A percentile compares a stretch with the other conserved stretches of the same genome.
These are phyloP conservation scores for Atkinsonella texensis DNA, from an alignment of 2,329 filamentous ascomycete species.

Conservation along the genomic window DNA sequence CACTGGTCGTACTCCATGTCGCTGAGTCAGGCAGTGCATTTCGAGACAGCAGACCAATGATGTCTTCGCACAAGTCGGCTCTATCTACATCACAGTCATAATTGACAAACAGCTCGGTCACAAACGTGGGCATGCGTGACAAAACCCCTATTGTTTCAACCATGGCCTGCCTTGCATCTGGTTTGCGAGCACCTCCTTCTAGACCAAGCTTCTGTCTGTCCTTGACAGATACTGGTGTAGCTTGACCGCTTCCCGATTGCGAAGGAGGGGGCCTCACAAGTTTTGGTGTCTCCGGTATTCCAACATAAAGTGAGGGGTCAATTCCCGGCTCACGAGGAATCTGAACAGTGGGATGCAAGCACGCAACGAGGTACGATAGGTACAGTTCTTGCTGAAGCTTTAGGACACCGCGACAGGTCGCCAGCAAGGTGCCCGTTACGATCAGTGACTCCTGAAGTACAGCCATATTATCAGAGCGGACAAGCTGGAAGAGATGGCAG, in stretches of 20 bases:
- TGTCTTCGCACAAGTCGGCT: constrained; percentile 85
- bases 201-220: constrained; percentile 87
- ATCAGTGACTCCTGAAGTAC: constrained; percentile 87
- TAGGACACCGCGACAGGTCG: constrained; percentile 79
- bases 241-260: constrained; percentile 64
- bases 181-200: constrained; percentile 83
- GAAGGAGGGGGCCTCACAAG: constrained; percentile 67
- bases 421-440: constrained; percentile 80
- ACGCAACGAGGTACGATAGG: constrained; percentile 85
- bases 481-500: constrained; percentile 88
- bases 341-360: constrained; percentile 84
- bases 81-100: constrained; percentile 94
- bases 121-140: constrained; percentile 84
- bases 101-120: constrained; percentile 93
- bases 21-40: constrained; percentile 96
- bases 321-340: constrained; percentile 87
- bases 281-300: constrained; percentile 84
- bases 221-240: constrained; percentile 82
- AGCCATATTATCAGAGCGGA: constrained; percentile 90
- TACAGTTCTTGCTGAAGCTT: constrained; percentile 97
- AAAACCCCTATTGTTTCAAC: constrained; percentile 90
- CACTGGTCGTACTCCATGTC: constrained; percentile 97
- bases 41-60: constrained; percentile 81
- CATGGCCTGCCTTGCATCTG: constrained; percentile 95
- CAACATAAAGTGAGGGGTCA: constrained; percentile 81